Evolutionary conservation across 2,329 filamentous ascomycete species (phyloP), one percentile per base, ranked within the genome.

Genomic region (Arthrobotrys megalospora): DNA sequence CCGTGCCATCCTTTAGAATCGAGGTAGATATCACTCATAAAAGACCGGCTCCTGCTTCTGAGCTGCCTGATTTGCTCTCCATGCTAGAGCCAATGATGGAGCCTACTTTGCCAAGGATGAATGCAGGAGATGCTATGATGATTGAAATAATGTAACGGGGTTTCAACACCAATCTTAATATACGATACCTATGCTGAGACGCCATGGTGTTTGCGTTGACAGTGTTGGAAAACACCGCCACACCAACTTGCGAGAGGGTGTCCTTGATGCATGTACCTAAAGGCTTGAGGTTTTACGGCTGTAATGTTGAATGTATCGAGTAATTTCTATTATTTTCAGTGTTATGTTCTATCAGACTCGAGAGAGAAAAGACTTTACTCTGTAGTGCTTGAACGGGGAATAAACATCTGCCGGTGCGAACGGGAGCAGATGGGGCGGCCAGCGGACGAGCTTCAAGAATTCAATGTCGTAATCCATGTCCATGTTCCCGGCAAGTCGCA

Each of bases 1-100:
- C 10, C 12, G 10, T 32, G 0, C 38, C 21, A 24, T 50, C 28
- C 10, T 5, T 28, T 58, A 78, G 75, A 38, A 67, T 72, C 14
- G 41, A 64, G 62, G 53, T 78, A 1, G 53, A 52, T 32, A 55
- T 60, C 21, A 41, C 73, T 6, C 36, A 58, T 0, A 12, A n/a
- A 14, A 53, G 12, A 24, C 19, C 50, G 7, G 19, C 21, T 8
- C 55, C 16, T 10, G 47, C 58, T 21, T 38, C 63, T 6, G 67
- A 47, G 14, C 11, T 78, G 7, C 52, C 67, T n/a, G 67, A 78
- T 50, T 21, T 78, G 16, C 28, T 71, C 7, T 66, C 75, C 3
- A 53, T 78, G 50, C 41, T 78, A 7, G 75, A 72, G 38, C 63
- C 75, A 12, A 53, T 78, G 50, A 53, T 78, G 3, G 75, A 72